Base-by-base conservation (phyloP, 2,329 filamentous ascomycete species). In the Cytospora piceae region DNA sequence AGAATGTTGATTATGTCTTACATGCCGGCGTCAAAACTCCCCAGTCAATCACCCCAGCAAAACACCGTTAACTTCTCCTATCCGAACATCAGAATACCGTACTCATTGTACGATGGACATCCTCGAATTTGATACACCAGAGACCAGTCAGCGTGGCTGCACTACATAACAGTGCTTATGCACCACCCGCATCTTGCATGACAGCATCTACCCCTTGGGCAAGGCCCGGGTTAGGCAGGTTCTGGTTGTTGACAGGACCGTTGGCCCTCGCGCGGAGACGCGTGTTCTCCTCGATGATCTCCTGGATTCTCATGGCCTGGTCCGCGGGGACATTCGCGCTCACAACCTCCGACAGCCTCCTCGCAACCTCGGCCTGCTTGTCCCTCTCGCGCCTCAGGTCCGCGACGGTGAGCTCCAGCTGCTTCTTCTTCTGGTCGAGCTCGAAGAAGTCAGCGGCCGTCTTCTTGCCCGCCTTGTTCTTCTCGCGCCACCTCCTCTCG, bases 401-500 rank as follows among this genome's bases (percentile, higher is more conserved):
- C 4, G 29, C 42, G 52, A 62, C 42, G 32, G 42, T 55, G 8
- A 11, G 55, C 15, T 56, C 24, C 15, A 66, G 54, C 7, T 24
- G 39, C 9, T 6, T 11, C 59, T 67, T 69, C 49, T 65, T 32
- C 17, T 27, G 59, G 34, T 64, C 59, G 2, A 66, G 5, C 12
- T 65, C 39, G 1, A 17, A 61, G 31, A 67, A 69, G 7, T 59
- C 58, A 17, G 42, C 1, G 17, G 4, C 20, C 66, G 51, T 7
- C 14, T 31, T 60, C 15, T 70, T 71, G 9, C 46, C 62, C 12
- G 55, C 61, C 24, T 69, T 56, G 42, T 64, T 56, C 31, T 22
- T 62, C 15, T 69, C 42, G 58, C 71, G 73, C 29, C 20, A 24
- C 55, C 70, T 69, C 68, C 65, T 70, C 71, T 77, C 73, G n/a